phyloP scores from a whole-genome alignment of 306 rosid genomes.

The Spatholobus suberectus region DNA sequence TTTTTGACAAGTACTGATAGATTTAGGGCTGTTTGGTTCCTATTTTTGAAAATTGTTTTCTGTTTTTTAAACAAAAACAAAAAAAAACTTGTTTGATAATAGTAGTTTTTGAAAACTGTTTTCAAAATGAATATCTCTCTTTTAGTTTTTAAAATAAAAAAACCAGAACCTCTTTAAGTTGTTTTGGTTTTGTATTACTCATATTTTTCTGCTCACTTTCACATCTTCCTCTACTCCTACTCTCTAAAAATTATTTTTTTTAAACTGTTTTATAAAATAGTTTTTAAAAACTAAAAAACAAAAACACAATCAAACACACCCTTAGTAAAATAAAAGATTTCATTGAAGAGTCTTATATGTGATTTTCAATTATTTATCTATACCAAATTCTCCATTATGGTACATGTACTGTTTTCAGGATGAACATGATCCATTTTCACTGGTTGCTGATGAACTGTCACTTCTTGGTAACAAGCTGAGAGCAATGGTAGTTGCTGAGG shows the following conservation, averaged over 20 bases:
- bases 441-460: conserved; percentile 92
- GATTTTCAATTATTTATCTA: conserved; percentile 10
- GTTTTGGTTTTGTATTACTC: not conserved
- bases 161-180: not conserved
- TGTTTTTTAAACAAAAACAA: not conserved
- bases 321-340: not conserved
- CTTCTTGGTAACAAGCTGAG: conserved; percentile 77
- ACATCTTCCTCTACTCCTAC: not conserved
- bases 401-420: conserved; percentile 59
- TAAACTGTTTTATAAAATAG: no score
- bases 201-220: not conserved
- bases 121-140: not conserved
- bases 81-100: not conserved
- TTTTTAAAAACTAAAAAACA: not conserved
- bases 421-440: conserved; percentile 83
- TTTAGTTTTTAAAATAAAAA: not conserved
- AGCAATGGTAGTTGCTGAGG: conserved; percentile 87
- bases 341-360: not conserved
- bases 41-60: not conserved
- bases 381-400: conserved; percentile 22
- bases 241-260: not conserved
- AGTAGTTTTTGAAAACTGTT: not conserved
- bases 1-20: conserved; percentile 15
- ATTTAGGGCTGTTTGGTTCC: not conserved
- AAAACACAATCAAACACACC: not conserved